These are phyloP conservation scores for Asparagopsis taxiformis DNA, from an alignment of 31 red algal genomes.

Conservation along the genomic window DNA sequence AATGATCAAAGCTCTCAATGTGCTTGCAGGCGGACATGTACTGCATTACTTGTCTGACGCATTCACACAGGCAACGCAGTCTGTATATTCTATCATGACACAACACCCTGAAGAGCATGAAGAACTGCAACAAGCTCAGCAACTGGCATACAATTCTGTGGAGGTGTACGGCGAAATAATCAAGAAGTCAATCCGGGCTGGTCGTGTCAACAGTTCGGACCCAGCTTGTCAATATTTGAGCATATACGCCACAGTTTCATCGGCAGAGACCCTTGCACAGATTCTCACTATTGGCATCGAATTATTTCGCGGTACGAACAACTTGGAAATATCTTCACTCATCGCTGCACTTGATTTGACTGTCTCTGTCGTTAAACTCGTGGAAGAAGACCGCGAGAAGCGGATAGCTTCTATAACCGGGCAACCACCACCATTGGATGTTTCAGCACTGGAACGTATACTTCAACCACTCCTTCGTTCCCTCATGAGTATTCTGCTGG, in stretches of 20 bases:
- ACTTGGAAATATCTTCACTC: not conserved
- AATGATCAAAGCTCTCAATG: constrained; percentile 5
- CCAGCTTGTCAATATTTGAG: not conserved
- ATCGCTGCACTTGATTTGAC: constrained; percentile 4
- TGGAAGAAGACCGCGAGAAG: constrained; percentile 32
- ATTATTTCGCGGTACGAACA: constrained; percentile 18
- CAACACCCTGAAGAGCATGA: not conserved
- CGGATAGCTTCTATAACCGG: constrained; percentile 25
- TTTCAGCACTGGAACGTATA: constrained; percentile 10
- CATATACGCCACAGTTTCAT: constrained; percentile 1
- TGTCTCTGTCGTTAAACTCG: not conserved
- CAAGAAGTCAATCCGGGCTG: constrained; percentile 29
- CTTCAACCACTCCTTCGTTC: constrained; percentile 4
- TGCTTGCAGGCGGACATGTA: constrained; percentile 6
- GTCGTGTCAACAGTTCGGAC: constrained; percentile 1
- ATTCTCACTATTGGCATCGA: constrained; percentile 21
- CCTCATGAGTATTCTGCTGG: constrained; percentile 26
- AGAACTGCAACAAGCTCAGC: constrained; percentile 7
- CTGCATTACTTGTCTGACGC: constrained; percentile 18
- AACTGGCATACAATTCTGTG: constrained; percentile 26
- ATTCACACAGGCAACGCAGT: constrained; percentile 24
- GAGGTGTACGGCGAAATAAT: constrained; percentile 14
- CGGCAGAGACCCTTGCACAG: not conserved
- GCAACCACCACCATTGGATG: constrained; percentile 21
- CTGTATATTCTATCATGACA: constrained; percentile 5